These are phyloP conservation scores for Petasospora fabianii DNA, from an alignment of 1,139 yeast species.

Conservation along the genomic window DNA sequence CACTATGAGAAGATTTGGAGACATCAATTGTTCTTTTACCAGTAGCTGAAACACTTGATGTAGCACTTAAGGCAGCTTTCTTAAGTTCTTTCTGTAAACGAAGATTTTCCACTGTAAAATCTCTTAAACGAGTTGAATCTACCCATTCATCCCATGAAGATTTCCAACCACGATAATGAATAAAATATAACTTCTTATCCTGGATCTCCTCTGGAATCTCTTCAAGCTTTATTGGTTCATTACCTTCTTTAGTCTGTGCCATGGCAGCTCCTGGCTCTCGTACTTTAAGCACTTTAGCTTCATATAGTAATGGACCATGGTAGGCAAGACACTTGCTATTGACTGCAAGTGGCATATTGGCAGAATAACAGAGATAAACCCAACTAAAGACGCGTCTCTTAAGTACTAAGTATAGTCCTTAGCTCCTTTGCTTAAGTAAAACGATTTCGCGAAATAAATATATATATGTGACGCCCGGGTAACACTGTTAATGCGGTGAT, in stretches of 20 bases:
- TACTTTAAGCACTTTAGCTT: conserved; percentile 71
- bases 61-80: conserved; percentile 36
- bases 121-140: conserved; percentile 60
- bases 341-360: conserved; percentile 12
- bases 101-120: conserved; percentile 65
- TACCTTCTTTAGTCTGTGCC: conserved; percentile 41
- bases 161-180: conserved; percentile 97
- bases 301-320: conserved; percentile 89
- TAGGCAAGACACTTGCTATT: conserved; percentile 67
- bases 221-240: conserved; percentile 29
- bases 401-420: no score
- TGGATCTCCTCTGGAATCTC: conserved; percentile 44
- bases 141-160: conserved; percentile 98
- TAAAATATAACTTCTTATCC: conserved; percentile 49
- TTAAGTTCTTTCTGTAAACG: conserved; percentile 61
- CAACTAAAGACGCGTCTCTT: no score
- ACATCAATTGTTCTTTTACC: conserved; percentile 17
- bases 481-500: no score
- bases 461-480: no score
- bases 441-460: no score
- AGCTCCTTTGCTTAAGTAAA: no score
- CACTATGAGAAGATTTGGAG: conserved; percentile 9
- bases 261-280: conserved; percentile 51
- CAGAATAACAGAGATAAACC: no score
- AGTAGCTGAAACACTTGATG: conserved; percentile 18